phyloP scores from a whole-genome alignment of 1,284 basidiomycete species.

The Amylostereum chailletii region DNA sequence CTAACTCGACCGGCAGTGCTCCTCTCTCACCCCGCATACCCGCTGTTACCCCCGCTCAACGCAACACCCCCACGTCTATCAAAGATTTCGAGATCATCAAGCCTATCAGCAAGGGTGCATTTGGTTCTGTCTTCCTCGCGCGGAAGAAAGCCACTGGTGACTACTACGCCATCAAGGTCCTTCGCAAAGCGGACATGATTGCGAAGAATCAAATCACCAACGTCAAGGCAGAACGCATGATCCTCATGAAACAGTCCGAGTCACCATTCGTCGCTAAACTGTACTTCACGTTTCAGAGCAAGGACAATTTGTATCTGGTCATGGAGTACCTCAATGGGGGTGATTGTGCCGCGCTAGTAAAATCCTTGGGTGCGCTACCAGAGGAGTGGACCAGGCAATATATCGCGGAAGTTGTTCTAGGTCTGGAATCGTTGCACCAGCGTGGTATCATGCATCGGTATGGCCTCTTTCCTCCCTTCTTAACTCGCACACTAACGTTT shows the following conservation, averaged over 20 bases:
- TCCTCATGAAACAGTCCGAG: conserved; percentile 98
- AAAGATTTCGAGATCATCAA: conserved; percentile 99
- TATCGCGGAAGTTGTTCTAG: conserved; percentile 91
- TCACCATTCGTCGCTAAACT: conserved; percentile 99
- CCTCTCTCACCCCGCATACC: conserved; percentile 88
- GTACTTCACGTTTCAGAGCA: conserved; percentile 99
- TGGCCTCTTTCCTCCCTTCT: conserved; percentile 19
- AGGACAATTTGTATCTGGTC: conserved; percentile 95
- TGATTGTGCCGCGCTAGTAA: conserved; percentile 95
- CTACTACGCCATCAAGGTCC: conserved; percentile 98
- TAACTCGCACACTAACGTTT: not conserved
- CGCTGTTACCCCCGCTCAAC: conserved; percentile 67
- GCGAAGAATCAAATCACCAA: conserved; percentile 99
- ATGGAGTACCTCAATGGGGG: conserved; percentile 99
- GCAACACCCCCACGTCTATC: conserved; percentile 86
- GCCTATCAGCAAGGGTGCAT: conserved; percentile 98
- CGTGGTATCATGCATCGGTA: conserved; percentile 96
- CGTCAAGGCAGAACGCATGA: conserved; percentile 98
- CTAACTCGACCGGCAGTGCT: conserved; percentile 17
- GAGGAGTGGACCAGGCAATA: conserved; percentile 98
- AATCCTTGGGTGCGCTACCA: conserved; percentile 85
- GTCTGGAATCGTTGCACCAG: conserved; percentile 91
- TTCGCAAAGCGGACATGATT: conserved; percentile 99
- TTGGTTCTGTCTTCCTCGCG: conserved; percentile 95
- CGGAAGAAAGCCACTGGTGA: conserved; percentile 98